Evolutionary conservation across 305 asterid species (phyloP).

Genomic region (Fraxinus greggii): DNA sequence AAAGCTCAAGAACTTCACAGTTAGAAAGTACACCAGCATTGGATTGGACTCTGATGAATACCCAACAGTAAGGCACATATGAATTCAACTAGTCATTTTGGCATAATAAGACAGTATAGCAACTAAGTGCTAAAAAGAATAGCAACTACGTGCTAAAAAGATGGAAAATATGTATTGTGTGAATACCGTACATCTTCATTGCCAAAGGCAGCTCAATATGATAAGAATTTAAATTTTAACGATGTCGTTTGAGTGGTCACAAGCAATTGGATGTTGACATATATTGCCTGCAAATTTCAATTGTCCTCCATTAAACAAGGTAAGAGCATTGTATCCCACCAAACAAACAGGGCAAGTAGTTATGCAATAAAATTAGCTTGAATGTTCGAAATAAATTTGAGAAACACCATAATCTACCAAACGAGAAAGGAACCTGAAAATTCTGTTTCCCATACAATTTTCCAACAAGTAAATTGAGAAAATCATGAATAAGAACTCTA

Average conservation of each 20-base stretch:
- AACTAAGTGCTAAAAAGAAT: not conserved
- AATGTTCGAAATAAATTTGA: not conserved
- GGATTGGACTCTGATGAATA: constrained; percentile 48
- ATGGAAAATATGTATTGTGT: not conserved
- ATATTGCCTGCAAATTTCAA: constrained; percentile 15
- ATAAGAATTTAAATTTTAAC: not conserved
- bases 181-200: constrained; percentile 57
- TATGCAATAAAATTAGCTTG: not conserved
- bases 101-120: not conserved
- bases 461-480: not conserved
- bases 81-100: not conserved
- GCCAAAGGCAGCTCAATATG: not conserved
- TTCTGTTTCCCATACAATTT: not conserved
- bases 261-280: not conserved
- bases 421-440: not conserved
- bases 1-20: constrained; percentile 74
- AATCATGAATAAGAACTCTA: not conserved
- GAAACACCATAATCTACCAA: not conserved
- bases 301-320: constrained; percentile 3
- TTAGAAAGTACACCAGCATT: constrained; percentile 68
- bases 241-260: constrained; percentile 11
- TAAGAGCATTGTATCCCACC: not conserved
- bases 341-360: not conserved
- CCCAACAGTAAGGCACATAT: not conserved
- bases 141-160: not conserved